Evolutionary conservation across 2,329 filamentous ascomycete species (phyloP).

Genomic region (Sordariomycetes sp.): DNA sequence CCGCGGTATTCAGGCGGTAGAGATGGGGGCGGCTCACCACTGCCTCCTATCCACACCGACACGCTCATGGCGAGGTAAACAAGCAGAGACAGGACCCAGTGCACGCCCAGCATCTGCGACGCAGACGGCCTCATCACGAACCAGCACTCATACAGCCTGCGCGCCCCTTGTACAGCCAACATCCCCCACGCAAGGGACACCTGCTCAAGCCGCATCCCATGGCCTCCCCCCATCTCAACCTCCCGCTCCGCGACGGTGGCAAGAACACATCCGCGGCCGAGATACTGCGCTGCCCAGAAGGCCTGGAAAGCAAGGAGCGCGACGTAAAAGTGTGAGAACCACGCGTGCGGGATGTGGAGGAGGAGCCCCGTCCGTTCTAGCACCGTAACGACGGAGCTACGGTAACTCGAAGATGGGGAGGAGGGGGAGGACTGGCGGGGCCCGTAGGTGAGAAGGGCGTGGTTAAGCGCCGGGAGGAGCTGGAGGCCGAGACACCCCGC

Average conservation of each 20-base stretch:
- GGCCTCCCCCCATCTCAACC: slow-evolving; percentile 7
- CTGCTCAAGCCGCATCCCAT: slow-evolving; percentile 45
- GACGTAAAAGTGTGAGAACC: slow-evolving; percentile 83
- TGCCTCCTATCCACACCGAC: slow-evolving; percentile 74
- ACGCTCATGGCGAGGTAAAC: slow-evolving; percentile 68
- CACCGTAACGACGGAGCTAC: background rate
- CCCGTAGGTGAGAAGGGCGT: slow-evolving; percentile 35
- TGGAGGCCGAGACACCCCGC: slow-evolving; percentile 26
- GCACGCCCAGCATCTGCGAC: slow-evolving; percentile 72
- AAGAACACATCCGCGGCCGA: slow-evolving; percentile 39
- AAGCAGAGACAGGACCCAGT: slow-evolving; percentile 65
- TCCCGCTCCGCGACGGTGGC: slow-evolving; percentile 26
- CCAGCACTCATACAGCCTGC: slow-evolving; percentile 66
- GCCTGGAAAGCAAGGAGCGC: slow-evolving; percentile 54
- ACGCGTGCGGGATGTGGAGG: slow-evolving; percentile 66
- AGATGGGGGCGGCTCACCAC: slow-evolving; percentile 35
- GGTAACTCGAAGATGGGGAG: slow-evolving; percentile 11
- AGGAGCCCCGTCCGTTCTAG: slow-evolving; percentile 13
- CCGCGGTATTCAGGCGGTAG: background rate
- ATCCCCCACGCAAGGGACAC: slow-evolving; percentile 55
- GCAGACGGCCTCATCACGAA: slow-evolving; percentile 50
- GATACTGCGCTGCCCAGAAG: slow-evolving; percentile 61
- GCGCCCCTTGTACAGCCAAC: slow-evolving; percentile 60
- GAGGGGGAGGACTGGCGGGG: slow-evolving; percentile 20
- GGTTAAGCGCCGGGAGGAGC: slow-evolving; percentile 28